phyloP scores from a whole-genome alignment of 768 basidiomycete genomes.

The Suillus subalutaceus region DNA sequence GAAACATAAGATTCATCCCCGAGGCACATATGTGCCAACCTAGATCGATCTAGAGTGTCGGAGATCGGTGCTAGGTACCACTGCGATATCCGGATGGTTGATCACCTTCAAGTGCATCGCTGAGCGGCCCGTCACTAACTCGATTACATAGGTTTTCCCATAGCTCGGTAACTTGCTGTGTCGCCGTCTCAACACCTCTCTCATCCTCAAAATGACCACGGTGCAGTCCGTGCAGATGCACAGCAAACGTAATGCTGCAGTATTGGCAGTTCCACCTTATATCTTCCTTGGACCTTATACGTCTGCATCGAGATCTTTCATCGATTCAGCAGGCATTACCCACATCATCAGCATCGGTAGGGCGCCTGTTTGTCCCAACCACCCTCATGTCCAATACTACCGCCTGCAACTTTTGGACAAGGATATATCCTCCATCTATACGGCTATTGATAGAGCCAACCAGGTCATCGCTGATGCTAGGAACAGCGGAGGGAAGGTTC shows the following conservation, averaged over 20 bases:
- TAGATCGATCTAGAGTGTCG: not conserved
- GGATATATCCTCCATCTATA: conserved; percentile 30
- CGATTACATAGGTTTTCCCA: no score
- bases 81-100: no score
- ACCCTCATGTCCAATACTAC: conserved; percentile 39
- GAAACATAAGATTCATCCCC: no score
- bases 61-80: no score
- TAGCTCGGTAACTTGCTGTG: not conserved
- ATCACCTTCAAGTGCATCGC: no score
- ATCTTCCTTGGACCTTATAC: conserved; percentile 47
- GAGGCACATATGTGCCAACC: not conserved
- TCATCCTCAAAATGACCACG: not conserved
- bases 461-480: conserved; percentile 31
- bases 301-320: conserved; percentile 38
- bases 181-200: not conserved
- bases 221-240: not conserved
- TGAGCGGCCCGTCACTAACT: not conserved
- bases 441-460: conserved; percentile 1
- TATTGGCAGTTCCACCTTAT: conserved; percentile 22
- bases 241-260: not conserved
- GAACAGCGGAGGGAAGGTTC: conserved; percentile 35
- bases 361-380: conserved; percentile 28
- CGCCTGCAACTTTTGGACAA: conserved; percentile 43
- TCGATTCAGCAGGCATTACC: conserved; percentile 37
- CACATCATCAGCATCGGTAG: conserved; percentile 46